Conservation (phyloP, 768 basidiomycete species). For the Phlebiopsis flavidoalba region DNA sequence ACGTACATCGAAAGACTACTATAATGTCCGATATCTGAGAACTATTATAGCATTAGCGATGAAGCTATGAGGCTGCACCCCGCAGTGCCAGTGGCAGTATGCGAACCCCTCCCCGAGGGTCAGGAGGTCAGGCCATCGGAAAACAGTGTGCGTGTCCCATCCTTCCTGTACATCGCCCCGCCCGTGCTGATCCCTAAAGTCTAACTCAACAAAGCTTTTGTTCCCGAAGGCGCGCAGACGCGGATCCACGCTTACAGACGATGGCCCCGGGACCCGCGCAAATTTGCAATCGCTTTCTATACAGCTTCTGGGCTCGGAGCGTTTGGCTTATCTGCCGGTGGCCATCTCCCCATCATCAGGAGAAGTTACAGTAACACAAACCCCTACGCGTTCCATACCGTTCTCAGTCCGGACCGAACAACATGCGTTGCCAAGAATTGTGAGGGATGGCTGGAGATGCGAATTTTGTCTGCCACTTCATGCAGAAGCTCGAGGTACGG, state of each 20-base stretch:
- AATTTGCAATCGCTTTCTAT: slow-evolving; percentile 42
- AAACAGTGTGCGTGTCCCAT: slow-evolving; percentile 23
- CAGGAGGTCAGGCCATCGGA: slow-evolving; percentile 29
- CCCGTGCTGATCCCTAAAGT: background rate
- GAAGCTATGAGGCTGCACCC: slow-evolving; percentile 43
- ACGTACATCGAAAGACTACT: slow-evolving; percentile 2
- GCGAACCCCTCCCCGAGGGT: slow-evolving; percentile 17
- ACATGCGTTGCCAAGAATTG: slow-evolving; percentile 43
- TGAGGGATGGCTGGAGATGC: slow-evolving; percentile 35
- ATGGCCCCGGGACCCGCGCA: slow-evolving; percentile 39
- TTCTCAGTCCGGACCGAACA: slow-evolving; percentile 46
- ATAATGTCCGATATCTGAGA: background rate
- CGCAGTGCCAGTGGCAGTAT: slow-evolving; percentile 31
- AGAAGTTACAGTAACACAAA: slow-evolving; percentile 19
- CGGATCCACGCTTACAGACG: slow-evolving; percentile 34
- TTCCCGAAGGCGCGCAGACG: slow-evolving; percentile 35
- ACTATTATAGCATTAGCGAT: slow-evolving; percentile 28
- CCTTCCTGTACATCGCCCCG: background rate
- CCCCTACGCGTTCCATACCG: slow-evolving; percentile 32
- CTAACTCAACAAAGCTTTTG: slow-evolving; percentile 25
- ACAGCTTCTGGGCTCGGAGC: slow-evolving; percentile 42
- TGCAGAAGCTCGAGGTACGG: slow-evolving; percentile 21
- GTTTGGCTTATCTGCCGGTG: slow-evolving; percentile 28
- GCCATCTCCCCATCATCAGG: background rate
- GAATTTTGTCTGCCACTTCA: slow-evolving; percentile 24